Base-by-base conservation (phyloP, 2,329 filamentous ascomycete species). In the Apiospora hydei region DNA sequence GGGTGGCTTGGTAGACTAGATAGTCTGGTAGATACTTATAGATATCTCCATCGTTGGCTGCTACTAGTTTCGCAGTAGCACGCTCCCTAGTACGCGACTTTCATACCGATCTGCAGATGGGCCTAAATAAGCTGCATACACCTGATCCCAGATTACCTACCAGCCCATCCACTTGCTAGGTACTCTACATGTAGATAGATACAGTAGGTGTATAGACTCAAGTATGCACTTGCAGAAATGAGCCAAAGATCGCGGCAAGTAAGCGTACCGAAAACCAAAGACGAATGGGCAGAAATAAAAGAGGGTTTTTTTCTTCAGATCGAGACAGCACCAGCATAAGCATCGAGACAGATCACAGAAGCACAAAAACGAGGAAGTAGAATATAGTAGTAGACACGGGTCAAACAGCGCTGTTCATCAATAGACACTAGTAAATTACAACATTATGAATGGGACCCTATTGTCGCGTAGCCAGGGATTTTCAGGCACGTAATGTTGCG, bases 401-500 rank as follows among this genome's bases (percentile, higher is more conserved):
- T 41, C 34, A 57, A 69, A 71, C 67, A 71, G 67, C 51, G 67
- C 61, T 53, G 51, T 70, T 64, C 70, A 73, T 70, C 47, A 80
- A 81, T 82, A 83, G 78, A 83, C 79, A 84, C 79, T 83, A 82
- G 77, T 81, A 81, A 82, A 85, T 84, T 85, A 85, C 82, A 84
- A 80, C 79, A 82, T 81, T 82, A 83, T 79, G 80, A 82, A 83
- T 79, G 79, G 81, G 77, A 83, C 80, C 81, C 81, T 77, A 79
- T 77, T 78, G 21, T 64, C 78, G 80, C 69, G 72, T 75, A 73
- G 76, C 74, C 70, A 47, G 72, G 73, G 71, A 71, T 53, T 72
- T 71, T 66, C 34, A 69, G 73, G 71, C 67, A 73, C 76, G 78
- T 78, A 81, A 74, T 69, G 70, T 72, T 75, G 69, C 72, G 26